Conservation (phyloP, 345 rosid genomes). For the Aethionema arabicum region DNA sequence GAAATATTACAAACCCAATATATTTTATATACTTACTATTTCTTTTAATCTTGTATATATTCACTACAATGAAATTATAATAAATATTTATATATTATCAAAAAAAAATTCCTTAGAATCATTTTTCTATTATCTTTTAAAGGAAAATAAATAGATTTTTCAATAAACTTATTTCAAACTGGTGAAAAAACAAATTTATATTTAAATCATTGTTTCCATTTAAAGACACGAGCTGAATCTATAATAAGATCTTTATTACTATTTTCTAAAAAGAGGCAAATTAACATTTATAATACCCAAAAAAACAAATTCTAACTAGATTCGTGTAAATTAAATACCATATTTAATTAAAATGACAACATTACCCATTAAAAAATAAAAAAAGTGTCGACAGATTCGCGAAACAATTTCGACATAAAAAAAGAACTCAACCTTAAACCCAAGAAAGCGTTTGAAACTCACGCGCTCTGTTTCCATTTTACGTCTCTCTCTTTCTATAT, state of each 20-base stretch:
- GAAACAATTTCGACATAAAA: conserved; percentile 15
- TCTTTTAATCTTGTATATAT: no score
- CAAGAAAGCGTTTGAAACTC: background rate
- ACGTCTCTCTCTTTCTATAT: conserved; percentile 28
- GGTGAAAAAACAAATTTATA: no score
- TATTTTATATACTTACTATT: no score
- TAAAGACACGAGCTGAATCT: no score
- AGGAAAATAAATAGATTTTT: no score
- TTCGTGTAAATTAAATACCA: background rate
- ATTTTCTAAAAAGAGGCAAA: background rate
- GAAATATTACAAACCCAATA: no score
- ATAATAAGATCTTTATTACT: background rate
- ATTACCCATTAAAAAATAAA: background rate
- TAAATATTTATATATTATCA: no score
- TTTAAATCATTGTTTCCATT: no score
- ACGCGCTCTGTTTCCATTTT: conserved; percentile 24
- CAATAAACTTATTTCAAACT: no score
- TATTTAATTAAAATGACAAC: conserved; percentile 40
- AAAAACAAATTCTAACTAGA: background rate
- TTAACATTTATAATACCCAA: background rate
- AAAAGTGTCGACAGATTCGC: conserved; percentile 47
- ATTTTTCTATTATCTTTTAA: no score
- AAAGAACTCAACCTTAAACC: background rate
- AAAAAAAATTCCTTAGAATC: no score
- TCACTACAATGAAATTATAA: no score